A percentile compares a stretch with the other conserved stretches of the same genome.
phyloP scores from a whole-genome alignment of 345 rosid genomes.

The Hibiscus syriacus region DNA sequence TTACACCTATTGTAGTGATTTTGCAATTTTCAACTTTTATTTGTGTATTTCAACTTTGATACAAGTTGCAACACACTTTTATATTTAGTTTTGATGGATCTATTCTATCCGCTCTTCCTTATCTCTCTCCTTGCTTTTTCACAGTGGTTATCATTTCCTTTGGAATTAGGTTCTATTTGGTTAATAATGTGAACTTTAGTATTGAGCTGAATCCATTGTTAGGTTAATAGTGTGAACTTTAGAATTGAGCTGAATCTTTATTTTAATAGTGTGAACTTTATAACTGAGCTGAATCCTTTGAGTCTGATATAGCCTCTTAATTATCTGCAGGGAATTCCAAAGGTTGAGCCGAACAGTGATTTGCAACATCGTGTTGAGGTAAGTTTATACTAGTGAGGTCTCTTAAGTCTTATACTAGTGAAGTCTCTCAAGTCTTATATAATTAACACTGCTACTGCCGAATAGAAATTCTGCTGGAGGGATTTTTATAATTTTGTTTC shows the following conservation, averaged over 20 bases:
- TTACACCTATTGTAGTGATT: not conserved
- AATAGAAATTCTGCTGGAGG: not conserved
- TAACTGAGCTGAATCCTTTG: not conserved
- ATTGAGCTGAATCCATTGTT: too few species aligned
- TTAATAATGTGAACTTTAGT: not conserved
- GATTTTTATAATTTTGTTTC: not conserved
- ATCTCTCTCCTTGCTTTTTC: slow-evolving; percentile 2
- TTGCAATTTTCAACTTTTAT: not conserved
- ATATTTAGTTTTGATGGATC: not conserved
- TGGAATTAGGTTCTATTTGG: not conserved
- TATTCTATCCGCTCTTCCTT: not conserved
- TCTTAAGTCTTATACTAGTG: not conserved
- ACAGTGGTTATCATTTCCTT: not conserved
- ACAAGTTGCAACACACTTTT: too few species aligned
- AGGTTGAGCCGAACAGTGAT: slow-evolving; percentile 80
- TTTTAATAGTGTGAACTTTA: not conserved
- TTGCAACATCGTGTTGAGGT: slow-evolving; percentile 88
- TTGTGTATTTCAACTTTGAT: not conserved
- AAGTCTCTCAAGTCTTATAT: too few species aligned
- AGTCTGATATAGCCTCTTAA: not conserved
- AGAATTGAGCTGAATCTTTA: too few species aligned
- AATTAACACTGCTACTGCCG: too few species aligned
- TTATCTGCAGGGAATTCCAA: slow-evolving; percentile 66
- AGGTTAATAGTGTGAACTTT: too few species aligned
- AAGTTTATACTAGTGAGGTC: slow-evolving; percentile 5